Evolutionary conservation across 352 stramenopile genomes (phyloP), one percentile per base, ranked within the genome.

Genomic region (Pythium insidiosum): DNA sequence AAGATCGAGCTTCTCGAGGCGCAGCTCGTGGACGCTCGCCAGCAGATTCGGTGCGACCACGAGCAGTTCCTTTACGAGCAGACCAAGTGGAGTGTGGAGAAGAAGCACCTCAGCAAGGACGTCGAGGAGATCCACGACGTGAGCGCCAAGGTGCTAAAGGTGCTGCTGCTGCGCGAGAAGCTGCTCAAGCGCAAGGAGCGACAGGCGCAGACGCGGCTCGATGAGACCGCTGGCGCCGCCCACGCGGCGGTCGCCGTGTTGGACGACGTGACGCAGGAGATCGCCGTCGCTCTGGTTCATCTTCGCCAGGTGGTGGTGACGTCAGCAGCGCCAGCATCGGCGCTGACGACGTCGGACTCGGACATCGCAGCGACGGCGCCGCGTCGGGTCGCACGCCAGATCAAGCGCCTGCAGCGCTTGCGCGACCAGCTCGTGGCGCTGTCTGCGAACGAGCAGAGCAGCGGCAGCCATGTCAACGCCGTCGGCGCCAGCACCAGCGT

Each of bases 11-110:
- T 68, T 7, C 46, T 86, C 4, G 66, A 84, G 36, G 54, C 56
- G 1, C 58, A 73, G 19, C 56, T 86, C 20, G 39, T 56, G 16
- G 73, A 84, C 42, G 58, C 69, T 23, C 53, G 75, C 19, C 55
- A 73, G 35, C 73, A 86, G 48, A 61, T 86, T 5, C 54, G 59
- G 12, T 86, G 73, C 28, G 73, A 86, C 23, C 73, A 72, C 37
- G 65, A 81, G 12, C 63, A 84, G 52, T 83, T 78, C 34, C 53
- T 68, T 6, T 86, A 80, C 21, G 73, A 86, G 30, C 59, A 82
- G 38, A 42, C 48, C 2, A 86, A 80, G 34, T 82, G 70, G 70
- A 57, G 59, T 19, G 25, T 68, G 3, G 66, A 84, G 43, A 83
- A 80, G 40, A 67, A 66, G 11, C 51, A 71, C 18, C 50, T 65